These are phyloP conservation scores for Aspergillus amoenus DNA, from an alignment of 2,329 filamentous ascomycete species.

Conservation along the genomic window DNA sequence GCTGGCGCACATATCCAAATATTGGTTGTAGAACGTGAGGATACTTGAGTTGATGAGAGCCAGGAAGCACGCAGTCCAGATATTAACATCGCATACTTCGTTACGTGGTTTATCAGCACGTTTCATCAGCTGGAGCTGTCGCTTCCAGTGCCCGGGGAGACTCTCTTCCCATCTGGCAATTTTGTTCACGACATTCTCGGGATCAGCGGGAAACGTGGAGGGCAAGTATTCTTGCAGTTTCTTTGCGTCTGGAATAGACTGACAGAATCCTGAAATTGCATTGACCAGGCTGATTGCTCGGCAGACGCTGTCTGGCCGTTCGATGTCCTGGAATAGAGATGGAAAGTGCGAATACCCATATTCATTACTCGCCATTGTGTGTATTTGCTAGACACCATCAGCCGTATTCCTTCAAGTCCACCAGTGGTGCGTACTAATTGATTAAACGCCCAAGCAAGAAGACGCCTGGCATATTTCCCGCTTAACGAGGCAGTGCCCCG, in stretches of 20 bases:
- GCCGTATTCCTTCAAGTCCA: neutral
- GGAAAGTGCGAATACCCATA: neutral
- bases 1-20: neutral
- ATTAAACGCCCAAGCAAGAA: neutral
- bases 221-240: neutral
- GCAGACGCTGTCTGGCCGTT: neutral
- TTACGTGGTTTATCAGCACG: neutral
- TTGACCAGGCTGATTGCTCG: neutral
- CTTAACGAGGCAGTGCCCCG: neutral
- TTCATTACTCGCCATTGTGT: neutral
- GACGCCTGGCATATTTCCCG: neutral
- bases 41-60: neutral
- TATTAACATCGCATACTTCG: neutral
- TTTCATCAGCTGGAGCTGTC: neutral
- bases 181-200: neutral
- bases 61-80: neutral
- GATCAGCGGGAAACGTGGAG: no score
- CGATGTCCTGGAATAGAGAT: neutral
- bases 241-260: neutral
- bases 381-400: neutral
- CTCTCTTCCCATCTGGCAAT: neutral
- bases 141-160: neutral
- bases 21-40: neutral
- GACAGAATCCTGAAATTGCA: neutral
- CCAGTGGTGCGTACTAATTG: neutral